Evolutionary conservation across 345 rosid genomes (phyloP).

Genomic region (Conringia planisiliqua): DNA sequence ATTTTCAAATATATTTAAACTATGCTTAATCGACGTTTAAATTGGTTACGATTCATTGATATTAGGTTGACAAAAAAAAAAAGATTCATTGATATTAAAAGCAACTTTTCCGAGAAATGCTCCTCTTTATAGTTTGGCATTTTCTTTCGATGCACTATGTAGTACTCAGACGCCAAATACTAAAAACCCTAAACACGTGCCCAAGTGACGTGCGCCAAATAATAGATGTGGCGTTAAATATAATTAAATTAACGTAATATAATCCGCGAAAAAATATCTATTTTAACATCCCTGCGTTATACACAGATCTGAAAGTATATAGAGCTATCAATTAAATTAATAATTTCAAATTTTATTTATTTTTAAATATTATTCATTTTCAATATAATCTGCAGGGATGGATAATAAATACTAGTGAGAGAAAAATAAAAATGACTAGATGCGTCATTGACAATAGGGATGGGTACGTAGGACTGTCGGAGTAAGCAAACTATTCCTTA

Average conservation of each 20-base stretch:
- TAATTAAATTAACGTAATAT: neutral
- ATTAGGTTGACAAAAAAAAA: too few relatives aligned
- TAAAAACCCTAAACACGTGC: neutral
- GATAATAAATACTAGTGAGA: neutral
- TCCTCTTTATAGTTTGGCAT: neutral
- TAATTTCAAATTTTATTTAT: neutral
- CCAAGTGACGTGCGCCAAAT: neutral
- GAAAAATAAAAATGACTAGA: too few relatives aligned
- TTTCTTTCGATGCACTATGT: neutral
- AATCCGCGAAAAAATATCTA: too few relatives aligned
- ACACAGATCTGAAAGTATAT: too few relatives aligned
- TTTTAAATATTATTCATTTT: too few relatives aligned
- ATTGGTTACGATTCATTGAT: neutral
- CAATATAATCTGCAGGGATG: neutral
- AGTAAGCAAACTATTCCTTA: too few relatives aligned
- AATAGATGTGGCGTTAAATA: constrained; percentile 1
- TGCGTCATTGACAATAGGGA: too few relatives aligned
- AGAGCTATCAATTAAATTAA: neutral
- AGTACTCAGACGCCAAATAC: neutral
- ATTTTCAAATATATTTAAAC: neutral
- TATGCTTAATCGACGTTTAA: neutral
- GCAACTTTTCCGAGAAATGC: neutral
- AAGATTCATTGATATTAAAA: neutral
- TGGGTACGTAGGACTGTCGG: too few relatives aligned
- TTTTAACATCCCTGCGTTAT: too few relatives aligned